A percentile compares a stretch with the other conserved stretches of the same genome.
Evolutionary conservation across 2,329 filamentous ascomycete species (phyloP).

Genomic region (Drechslerella stenobrocha): DNA sequence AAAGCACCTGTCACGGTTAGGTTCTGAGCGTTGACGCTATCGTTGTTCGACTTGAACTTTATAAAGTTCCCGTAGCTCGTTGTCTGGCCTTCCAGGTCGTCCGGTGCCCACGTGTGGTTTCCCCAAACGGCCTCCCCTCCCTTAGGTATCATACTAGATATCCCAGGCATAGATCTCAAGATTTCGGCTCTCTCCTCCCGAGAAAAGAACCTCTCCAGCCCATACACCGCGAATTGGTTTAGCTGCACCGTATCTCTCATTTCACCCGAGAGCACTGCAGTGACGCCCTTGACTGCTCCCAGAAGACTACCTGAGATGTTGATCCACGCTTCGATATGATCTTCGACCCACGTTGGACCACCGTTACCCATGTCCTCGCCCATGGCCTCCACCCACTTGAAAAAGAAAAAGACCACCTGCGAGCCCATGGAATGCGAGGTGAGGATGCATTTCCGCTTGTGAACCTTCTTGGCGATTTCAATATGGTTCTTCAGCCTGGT

Average conservation of each 20-base stretch:
- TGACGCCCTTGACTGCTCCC: constrained; percentile 85
- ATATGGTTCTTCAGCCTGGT: constrained; percentile 86
- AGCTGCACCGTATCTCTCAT: constrained; percentile 79
- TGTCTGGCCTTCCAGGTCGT: constrained; percentile 74
- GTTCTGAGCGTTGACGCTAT: constrained; percentile 68
- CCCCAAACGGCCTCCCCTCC: constrained; percentile 96
- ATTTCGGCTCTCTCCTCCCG: constrained; percentile 89
- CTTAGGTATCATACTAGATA: constrained; percentile 82
- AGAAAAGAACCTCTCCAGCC: constrained; percentile 90
- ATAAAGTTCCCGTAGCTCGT: constrained; percentile 78
- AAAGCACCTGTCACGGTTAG: constrained; percentile 79
- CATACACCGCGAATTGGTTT: constrained; percentile 84
- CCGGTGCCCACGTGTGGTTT: constrained; percentile 66
- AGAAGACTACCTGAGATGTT: constrained; percentile 98
- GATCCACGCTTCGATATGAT: constrained; percentile 90
- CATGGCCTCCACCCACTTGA: constrained; percentile 73
- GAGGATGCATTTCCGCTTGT: constrained; percentile 77
- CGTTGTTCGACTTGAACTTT: constrained; percentile 73
- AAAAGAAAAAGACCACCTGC: constrained; percentile 84
- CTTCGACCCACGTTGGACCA: constrained; percentile 85
- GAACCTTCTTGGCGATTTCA: constrained; percentile 75
- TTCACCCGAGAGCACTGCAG: constrained; percentile 88
- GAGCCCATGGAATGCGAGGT: constrained; percentile 97
- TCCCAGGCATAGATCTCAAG: constrained; percentile 91
- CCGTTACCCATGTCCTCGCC: constrained; percentile 72